Base-by-base conservation (phyloP, 148 eudicot species). In the Amaranthus hypochondriacus region DNA sequence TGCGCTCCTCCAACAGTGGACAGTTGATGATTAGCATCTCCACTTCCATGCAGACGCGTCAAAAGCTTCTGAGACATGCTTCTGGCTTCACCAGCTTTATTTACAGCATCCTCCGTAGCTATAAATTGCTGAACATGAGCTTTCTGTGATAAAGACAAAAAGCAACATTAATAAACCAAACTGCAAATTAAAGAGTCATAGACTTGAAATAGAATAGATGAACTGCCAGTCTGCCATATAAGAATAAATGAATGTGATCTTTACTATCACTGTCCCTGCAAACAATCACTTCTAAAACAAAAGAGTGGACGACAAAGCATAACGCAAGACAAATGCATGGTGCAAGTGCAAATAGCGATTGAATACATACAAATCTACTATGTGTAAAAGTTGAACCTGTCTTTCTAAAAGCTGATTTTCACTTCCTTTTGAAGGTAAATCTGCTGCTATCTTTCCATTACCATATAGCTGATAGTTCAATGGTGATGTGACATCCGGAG, bases 101-200 rank as follows among this genome's bases (percentile, higher is more conserved):
- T 95, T 56, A 90, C 81, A 71, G 97, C 96, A 86, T 92, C 99
- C 86, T 95, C 99, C 67, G 99, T 95, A 54, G 99, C 99, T 84
- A 95, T 80, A 92, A 95, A 95, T 84, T 95, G 99, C 73, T 95
- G 96, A 62, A 95, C 99, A 80, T 95, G 99, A 69, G 97, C 99
- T 85, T 95, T 95, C 99, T 95, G 87, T 39, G 53, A 70, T 48
- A 73, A 69, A 48, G 39, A 39, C 54, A 56, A 4, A 74, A 10
- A 18, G 0, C 66, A 39, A 48, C 10, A 10, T 42, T 48, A 61
- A 56, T 56, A 61, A 43, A 39, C 10, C 4, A 28, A 46, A 67
- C 10, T 11, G 9, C 43, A 72, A 64, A 21, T 61, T 46, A 53
- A 46, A 50, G 12, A 58, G 63, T 39, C 5, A 73, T 68, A 61